phyloP scores from a whole-genome alignment of 2,329 filamentous ascomycete genomes.

The Fusarium palustre region DNA sequence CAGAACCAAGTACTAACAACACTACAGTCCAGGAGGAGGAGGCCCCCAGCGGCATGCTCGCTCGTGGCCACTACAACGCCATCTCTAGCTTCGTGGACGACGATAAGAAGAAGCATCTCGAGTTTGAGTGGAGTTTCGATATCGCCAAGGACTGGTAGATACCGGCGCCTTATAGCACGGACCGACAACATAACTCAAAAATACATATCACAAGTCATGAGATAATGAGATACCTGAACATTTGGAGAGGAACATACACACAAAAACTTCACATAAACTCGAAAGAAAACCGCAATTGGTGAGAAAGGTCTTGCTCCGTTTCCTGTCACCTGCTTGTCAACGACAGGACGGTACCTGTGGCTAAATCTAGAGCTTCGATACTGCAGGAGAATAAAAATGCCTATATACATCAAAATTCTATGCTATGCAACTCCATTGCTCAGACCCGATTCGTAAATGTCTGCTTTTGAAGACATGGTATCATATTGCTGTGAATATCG shows the following conservation, averaged over 20 bases:
- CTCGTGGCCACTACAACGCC: constrained; percentile 90
- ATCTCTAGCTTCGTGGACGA: constrained; percentile 94
- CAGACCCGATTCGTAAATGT: constrained; percentile 26
- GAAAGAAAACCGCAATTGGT: constrained; percentile 20
- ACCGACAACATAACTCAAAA: constrained; percentile 28
- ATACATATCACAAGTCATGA: constrained; percentile 43
- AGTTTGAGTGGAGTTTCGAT: constrained; percentile 96
- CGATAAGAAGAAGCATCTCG: constrained; percentile 88
- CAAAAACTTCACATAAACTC: constrained; percentile 31
- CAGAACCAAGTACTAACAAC: constrained; percentile 2
- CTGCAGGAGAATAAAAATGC: constrained; percentile 33
- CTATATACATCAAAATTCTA: constrained; percentile 45
- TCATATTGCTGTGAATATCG: constrained; percentile 41
- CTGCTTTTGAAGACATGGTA: constrained; percentile 43
- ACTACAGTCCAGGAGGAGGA: constrained; percentile 85
- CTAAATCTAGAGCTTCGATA: constrained; percentile 30
- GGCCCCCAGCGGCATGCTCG: constrained; percentile 90
- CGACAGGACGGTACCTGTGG: constrained; percentile 26
- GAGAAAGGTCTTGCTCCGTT: constrained; percentile 36
- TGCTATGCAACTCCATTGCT: constrained; percentile 43
- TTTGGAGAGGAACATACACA: constrained; percentile 34
- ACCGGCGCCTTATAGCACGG: constrained; percentile 4
- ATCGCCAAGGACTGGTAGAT: constrained; percentile 94
- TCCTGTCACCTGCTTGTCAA: constrained; percentile 36
- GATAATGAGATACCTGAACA: constrained; percentile 49